These are phyloP conservation scores for Xylona heveae DNA, from an alignment of 495 filamentous ascomycete genomes.

Conservation along the genomic window DNA sequence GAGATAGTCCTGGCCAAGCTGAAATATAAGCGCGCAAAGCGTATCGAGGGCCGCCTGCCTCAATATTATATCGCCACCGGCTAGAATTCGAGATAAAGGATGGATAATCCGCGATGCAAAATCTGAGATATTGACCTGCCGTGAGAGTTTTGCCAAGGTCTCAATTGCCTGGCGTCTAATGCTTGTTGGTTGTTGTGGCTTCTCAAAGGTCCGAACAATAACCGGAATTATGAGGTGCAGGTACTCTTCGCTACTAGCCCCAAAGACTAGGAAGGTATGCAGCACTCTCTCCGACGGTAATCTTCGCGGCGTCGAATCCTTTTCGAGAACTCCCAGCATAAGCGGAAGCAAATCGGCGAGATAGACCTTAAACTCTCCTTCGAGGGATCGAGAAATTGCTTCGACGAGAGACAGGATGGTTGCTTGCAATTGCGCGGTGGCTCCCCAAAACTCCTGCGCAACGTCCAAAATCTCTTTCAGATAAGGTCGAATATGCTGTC, in stretches of 20 bases:
- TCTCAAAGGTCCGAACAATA: constrained; percentile 84
- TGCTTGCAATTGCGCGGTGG: constrained; percentile 50
- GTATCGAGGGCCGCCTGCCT: constrained; percentile 83
- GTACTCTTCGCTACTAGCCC: constrained; percentile 89
- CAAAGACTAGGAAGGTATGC: constrained; percentile 88
- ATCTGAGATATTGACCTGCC: constrained; percentile 93
- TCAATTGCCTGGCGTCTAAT: constrained; percentile 82
- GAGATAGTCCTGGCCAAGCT: constrained; percentile 83
- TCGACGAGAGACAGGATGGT: constrained; percentile 86
- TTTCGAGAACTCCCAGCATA: constrained; percentile 85
- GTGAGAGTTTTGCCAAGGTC: constrained; percentile 79
- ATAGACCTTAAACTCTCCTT: constrained; percentile 94
- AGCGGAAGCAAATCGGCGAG: constrained; percentile 70
- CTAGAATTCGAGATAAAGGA: constrained; percentile 60
- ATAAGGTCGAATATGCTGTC: constrained; percentile 84
- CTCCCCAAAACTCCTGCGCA: constrained; percentile 70
- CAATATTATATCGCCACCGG: constrained; percentile 44
- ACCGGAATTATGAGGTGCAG: constrained; percentile 98
- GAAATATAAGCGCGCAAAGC: constrained; percentile 83
- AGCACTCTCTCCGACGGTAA: constrained; percentile 74
- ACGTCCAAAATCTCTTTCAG: constrained; percentile 65
- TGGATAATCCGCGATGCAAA: constrained; percentile 91
- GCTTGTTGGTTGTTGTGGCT: constrained; percentile 48
- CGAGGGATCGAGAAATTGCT: constrained; percentile 75
- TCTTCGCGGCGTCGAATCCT: constrained; percentile 48